Evolutionary conservation across 2,329 filamentous ascomycete genomes (phyloP), one percentile per base, ranked within the genome.

Genomic region (Venturia effusa): DNA sequence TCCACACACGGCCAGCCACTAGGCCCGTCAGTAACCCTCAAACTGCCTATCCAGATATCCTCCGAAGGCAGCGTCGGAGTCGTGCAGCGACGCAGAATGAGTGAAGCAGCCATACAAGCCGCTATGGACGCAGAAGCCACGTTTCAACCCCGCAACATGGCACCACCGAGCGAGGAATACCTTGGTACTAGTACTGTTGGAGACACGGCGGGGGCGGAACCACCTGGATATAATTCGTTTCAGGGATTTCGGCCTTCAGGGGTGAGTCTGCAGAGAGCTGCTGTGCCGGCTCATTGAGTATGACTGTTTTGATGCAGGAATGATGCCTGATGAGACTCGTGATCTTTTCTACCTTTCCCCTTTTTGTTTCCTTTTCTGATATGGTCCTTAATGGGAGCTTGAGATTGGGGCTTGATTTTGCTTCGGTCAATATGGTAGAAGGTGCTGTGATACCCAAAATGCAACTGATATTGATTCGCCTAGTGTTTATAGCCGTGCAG

Each of bases 21-120:
- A 32, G 67, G 70, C 0, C 68, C 64, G 0, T 55, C 60, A 4
- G 63, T 80, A 39, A 70, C 71, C 8, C 69, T 81, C 51, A 79
- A 78, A 63, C 68, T 80, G 0, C 79, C 79, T 0, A 66, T 81
- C 2, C 79, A 81, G 67, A 72, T 81, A 65, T 75, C 74, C 13
- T 72, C 74, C 0, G 70, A 75, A 17, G 73, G 73, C 10, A 76
- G 74, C 27, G 62, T 61, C 2, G 55, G 24, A 43, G 51, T 3
- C 7, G 43, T 45, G 2, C 51, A 64, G 39, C 34, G 62, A 19
- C 54, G 61, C 15, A 34, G 61, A 15, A 37, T 54, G 40, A 63
- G 45, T 24, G 45, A 51, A 32, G 34, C 37, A 22, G 51, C 34
- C 4, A 30, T 34, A 19, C 61, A 63, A 34, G 61, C 61, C n/a